These are phyloP conservation scores for Curvularia eragrostidis DNA, from an alignment of 2,329 filamentous ascomycete genomes.

Conservation along the genomic window DNA sequence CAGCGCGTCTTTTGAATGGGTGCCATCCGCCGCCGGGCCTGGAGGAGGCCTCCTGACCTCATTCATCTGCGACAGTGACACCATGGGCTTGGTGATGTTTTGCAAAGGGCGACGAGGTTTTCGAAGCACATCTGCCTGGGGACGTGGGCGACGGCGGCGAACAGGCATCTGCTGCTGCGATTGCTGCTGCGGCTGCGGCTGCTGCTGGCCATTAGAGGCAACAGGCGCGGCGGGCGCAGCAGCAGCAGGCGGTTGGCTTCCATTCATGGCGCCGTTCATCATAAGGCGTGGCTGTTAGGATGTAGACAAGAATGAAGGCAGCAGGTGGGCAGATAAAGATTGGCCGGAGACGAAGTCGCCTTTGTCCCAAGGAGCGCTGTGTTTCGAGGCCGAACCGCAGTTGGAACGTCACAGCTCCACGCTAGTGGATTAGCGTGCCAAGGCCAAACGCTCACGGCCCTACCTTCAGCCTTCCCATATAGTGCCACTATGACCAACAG, in stretches of 20 bases:
- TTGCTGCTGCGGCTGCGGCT: not conserved
- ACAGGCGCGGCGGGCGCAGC: conserved; percentile 38
- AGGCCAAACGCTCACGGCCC: conserved; percentile 9
- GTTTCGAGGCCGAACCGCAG: conserved; percentile 10
- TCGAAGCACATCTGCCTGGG: conserved; percentile 48
- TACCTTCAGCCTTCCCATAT: conserved; percentile 9
- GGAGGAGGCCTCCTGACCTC: conserved; percentile 27
- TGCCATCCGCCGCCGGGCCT: conserved; percentile 16
- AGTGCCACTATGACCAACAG: conserved; percentile 15
- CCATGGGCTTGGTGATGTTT: conserved; percentile 41
- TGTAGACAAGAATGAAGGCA: conserved; percentile 31
- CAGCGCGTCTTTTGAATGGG: conserved; percentile 31
- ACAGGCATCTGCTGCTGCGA: conserved; percentile 25
- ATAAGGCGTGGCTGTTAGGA: conserved; percentile 1
- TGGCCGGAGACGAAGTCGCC: conserved; percentile 16
- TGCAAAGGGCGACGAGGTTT: conserved; percentile 43
- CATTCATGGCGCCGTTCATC: conserved; percentile 35
- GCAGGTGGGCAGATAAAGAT: conserved; percentile 37
- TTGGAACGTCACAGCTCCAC: conserved; percentile 26
- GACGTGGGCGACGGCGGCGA: conserved; percentile 44
- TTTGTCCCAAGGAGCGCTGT: conserved; percentile 12
- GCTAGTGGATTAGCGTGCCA: conserved; percentile 16
- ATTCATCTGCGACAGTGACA: conserved; percentile 45
- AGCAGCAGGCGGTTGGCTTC: conserved; percentile 22
- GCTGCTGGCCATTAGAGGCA: conserved; percentile 42